Percentiles rank a stretch among this genome's conserved stretches.
Conservation (phyloP, 345 rosid species). For the Eucalyptus sp. region DNA sequence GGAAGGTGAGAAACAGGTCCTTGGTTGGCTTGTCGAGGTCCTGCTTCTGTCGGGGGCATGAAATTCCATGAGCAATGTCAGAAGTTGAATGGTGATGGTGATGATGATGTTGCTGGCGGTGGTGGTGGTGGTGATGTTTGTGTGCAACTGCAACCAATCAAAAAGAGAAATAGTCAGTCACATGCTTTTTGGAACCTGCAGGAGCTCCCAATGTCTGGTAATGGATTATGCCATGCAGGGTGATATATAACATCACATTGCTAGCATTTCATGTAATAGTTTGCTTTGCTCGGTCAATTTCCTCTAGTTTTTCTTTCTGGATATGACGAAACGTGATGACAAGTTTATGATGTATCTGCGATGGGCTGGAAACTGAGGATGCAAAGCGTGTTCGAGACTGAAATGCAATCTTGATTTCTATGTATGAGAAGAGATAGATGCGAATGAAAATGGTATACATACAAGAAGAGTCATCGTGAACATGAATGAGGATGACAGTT, state of each 20-base stretch:
- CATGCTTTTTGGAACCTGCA: neutral
- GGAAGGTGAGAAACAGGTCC: constrained; percentile 69
- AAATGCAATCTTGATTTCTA: neutral
- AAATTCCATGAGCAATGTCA: neutral
- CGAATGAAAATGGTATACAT: neutral
- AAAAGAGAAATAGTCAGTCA: neutral
- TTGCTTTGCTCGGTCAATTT: no score
- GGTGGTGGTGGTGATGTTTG: neutral
- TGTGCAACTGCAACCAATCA: neutral
- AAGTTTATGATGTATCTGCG: neutral
- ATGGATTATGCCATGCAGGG: neutral
- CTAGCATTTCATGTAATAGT: neutral
- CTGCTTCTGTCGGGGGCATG: constrained; percentile 11
- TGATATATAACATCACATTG: neutral
- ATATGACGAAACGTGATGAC: neutral
- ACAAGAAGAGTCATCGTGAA: neutral
- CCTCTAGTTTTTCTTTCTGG: neutral
- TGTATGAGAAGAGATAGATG: neutral
- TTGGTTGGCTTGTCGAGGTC: constrained; percentile 28
- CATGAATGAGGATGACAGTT: constrained; percentile 65
- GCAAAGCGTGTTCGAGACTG: neutral
- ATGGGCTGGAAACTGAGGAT: neutral
- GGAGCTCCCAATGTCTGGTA: neutral
- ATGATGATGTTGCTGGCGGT: neutral
- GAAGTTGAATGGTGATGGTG: neutral